phyloP scores from a whole-genome alignment of 2,329 filamentous ascomycete species.

The Coleophoma cylindrospora region DNA sequence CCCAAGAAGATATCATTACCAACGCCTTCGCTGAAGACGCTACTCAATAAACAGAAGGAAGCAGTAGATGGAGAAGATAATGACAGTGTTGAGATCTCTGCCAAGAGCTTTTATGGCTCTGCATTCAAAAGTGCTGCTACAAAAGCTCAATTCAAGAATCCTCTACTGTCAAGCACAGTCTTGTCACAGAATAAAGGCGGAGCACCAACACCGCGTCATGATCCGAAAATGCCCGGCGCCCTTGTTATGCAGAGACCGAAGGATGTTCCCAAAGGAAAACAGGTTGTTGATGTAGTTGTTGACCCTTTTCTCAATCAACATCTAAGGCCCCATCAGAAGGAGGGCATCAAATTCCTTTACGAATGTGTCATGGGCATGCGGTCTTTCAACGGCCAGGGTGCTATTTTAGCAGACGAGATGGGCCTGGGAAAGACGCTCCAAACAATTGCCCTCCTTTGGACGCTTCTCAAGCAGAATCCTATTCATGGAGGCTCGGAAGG shows the following conservation, averaged over 20 bases:
- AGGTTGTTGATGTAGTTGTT: constrained; percentile 67
- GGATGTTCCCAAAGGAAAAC: constrained; percentile 52
- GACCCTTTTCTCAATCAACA: constrained; percentile 60
- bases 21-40: constrained; percentile 10
- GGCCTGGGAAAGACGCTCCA: constrained; percentile 70
- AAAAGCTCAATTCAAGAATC: constrained; percentile 54
- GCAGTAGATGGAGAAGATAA: constrained; percentile 8
- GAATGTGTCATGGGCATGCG: constrained; percentile 74
- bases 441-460: constrained; percentile 68
- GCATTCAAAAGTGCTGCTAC: constrained; percentile 31
- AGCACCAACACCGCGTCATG: constrained; percentile 57
- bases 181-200: constrained; percentile 39
- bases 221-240: constrained; percentile 52
- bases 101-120: constrained; percentile 32
- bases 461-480: constrained; percentile 66
- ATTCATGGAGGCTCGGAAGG: constrained; percentile 48
- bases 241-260: constrained; percentile 62
- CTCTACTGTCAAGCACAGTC: constrained; percentile 48
- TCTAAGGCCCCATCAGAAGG: constrained; percentile 62
- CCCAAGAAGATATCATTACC: constrained; percentile 3
- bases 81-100: constrained; percentile 24
- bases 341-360: constrained; percentile 67
- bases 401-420: constrained; percentile 72
- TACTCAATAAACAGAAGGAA: constrained; percentile 10
- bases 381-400: constrained; percentile 59